phyloP scores from a whole-genome alignment of 352 stramenopile genomes.

The Phytophthora sojae region DNA sequence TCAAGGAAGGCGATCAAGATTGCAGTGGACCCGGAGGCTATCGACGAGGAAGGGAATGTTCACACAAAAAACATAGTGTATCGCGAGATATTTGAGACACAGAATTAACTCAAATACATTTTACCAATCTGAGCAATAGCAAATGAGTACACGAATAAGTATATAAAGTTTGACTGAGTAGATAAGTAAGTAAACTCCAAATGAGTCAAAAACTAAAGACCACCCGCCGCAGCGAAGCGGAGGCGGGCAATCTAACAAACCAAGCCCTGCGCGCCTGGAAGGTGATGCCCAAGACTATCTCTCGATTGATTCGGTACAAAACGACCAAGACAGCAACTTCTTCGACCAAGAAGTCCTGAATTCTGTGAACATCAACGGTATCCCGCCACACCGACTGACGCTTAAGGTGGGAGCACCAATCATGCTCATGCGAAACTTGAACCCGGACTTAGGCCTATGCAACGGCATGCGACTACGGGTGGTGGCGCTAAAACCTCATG shows the following conservation, averaged over 20 bases:
- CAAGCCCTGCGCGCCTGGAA: neutral
- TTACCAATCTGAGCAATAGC: no score
- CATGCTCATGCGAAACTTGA: conserved; percentile 48
- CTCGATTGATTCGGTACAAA: conserved; percentile 37
- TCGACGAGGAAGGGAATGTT: neutral
- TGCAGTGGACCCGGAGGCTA: neutral
- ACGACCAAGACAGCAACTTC: conserved; percentile 30
- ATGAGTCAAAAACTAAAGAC: no score
- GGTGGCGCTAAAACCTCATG: conserved; percentile 26
- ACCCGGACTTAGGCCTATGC: conserved; percentile 26
- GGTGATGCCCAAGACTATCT: neutral
- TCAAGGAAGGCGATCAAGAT: conserved; percentile 13
- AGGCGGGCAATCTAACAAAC: no score
- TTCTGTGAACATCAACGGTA: conserved; percentile 31
- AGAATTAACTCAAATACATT: no score
- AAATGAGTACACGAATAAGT: no score
- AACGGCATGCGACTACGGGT: conserved; percentile 42
- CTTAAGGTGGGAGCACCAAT: conserved; percentile 33
- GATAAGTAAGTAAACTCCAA: no score
- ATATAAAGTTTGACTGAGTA: no score
- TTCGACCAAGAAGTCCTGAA: conserved; percentile 24
- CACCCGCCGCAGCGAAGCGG: no score
- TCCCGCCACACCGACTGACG: conserved; percentile 34
- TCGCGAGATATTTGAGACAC: conserved; percentile 10
- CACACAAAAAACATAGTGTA: conserved; percentile 16